phyloP scores from a whole-genome alignment of 2,329 filamentous ascomycete genomes.

The Tolypocladium tropicale region DNA sequence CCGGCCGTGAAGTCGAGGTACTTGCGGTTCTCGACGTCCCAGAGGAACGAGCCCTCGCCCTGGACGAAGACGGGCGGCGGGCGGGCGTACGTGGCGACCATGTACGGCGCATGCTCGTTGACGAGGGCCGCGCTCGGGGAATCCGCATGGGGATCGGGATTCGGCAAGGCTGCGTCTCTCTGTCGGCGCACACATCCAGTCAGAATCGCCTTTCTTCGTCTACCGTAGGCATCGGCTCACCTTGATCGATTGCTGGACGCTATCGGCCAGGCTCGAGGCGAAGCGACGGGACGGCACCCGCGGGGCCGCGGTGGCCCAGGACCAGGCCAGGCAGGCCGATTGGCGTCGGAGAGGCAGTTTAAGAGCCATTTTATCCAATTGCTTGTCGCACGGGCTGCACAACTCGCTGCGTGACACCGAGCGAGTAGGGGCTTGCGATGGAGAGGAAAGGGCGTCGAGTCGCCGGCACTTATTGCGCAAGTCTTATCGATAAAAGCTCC shows the following conservation, averaged over 20 bases:
- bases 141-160: conserved; percentile 62
- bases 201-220: not conserved
- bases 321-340: conserved; percentile 18
- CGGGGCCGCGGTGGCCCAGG: conserved; percentile 11
- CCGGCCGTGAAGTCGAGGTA: conserved; percentile 95
- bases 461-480: not conserved
- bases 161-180: conserved; percentile 36
- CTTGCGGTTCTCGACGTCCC: conserved; percentile 77
- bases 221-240: conserved; percentile 12
- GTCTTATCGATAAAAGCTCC: conserved; percentile 9
- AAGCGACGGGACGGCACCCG: conserved; percentile 18
- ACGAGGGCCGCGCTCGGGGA: conserved; percentile 68
- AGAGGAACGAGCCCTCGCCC: conserved; percentile 79
- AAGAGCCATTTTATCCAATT: conserved; percentile 25
- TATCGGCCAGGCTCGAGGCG: conserved; percentile 25
- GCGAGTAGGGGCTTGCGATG: not conserved
- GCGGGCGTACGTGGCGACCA: conserved; percentile 92
- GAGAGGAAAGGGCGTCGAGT: not conserved
- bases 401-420: not conserved
- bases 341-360: conserved; percentile 27
- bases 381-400: not conserved
- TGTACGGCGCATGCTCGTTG: conserved; percentile 68
- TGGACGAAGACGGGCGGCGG: conserved; percentile 83
- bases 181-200: not conserved
- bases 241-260: conserved; percentile 21